Conservation (phyloP, 78 protist species). For the Planoprotostelium fungivorum region DNA sequence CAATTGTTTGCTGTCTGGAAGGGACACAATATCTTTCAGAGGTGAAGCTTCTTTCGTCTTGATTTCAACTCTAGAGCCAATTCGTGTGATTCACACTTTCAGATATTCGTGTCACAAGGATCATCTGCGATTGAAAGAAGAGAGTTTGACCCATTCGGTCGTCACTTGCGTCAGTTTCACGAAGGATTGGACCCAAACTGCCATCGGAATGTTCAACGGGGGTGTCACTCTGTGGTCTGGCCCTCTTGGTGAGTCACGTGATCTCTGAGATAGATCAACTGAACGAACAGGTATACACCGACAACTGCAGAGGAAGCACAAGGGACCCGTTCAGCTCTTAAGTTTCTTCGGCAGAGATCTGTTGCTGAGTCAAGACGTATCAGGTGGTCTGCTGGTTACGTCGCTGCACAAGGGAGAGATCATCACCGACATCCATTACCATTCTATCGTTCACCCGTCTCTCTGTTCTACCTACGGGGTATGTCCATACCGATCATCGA, state of each 20-base stretch:
- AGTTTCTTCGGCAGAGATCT: neutral
- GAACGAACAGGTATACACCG: too few relatives aligned
- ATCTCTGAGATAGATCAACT: too few relatives aligned
- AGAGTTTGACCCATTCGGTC: neutral
- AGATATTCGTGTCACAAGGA: neutral
- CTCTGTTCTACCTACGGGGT: too few relatives aligned
- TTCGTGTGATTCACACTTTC: too few relatives aligned
- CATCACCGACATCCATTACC: neutral
- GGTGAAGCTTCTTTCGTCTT: too few relatives aligned
- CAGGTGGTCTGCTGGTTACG: neutral
- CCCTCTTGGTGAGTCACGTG: neutral
- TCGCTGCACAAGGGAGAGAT: neutral
- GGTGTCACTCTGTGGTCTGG: neutral
- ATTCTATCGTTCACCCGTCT: neutral
- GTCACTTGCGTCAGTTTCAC: neutral
- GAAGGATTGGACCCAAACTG: neutral
- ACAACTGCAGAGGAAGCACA: neutral
- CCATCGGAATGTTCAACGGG: neutral
- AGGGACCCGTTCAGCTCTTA: neutral
- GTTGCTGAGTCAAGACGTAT: neutral
- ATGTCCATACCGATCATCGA: too few relatives aligned
- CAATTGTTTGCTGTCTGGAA: neutral
- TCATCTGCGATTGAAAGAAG: neutral
- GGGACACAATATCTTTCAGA: neutral
- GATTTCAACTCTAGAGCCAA: too few relatives aligned